Base-by-base conservation (phyloP, 352 stramenopile genomes). In the Phytophthora hybrid region DNA sequence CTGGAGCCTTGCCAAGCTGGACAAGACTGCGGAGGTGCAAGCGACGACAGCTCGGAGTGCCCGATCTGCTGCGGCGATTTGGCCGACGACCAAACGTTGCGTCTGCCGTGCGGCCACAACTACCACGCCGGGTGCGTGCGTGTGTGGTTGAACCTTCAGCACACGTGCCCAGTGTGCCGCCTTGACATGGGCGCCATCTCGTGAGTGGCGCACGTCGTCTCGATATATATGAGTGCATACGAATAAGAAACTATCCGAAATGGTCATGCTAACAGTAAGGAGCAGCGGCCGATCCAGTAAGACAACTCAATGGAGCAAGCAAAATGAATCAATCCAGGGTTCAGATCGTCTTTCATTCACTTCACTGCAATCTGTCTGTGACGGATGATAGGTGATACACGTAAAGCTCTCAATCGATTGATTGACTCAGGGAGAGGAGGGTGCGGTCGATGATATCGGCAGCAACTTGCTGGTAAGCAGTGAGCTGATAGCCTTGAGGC, bases 131-230 rank as follows among this genome's bases (percentile, higher is more conserved):
- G 80, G 58, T 95, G 89, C 59, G 79, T 93, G 19, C 75, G 79
- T 44, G 76, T 92, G 53, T 95, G 89, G 89, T 72, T 94, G 26
- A 80, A 80, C 39, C 74, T 92, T 71, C 82, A 93, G 65, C 79
- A 84, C 59, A 90, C 83, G 53, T 95, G 89, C 58, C 89, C 89
- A 9, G 85, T 91, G 66, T 95, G 89, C 47, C 85, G 79, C 49
- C 41, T 81, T 44, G 52, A 75, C 47, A 44, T 58, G 31, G 11
- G 23, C 54, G 39, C 52, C 41, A 59, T 66, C 51, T 63, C 61
- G 51, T 57, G 61, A 71, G 49, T 31, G 21, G 16, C 21, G 39
- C 21, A 49, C 41, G 39, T 37, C 52, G 32, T 54, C 37, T 37
- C 26, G n/a, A 51, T 51, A 18, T 37, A 55, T 55, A 32, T 26